These are phyloP conservation scores for Pyrenophora tritici-repentis DNA, from an alignment of 2,329 filamentous ascomycete species.

Conservation along the genomic window DNA sequence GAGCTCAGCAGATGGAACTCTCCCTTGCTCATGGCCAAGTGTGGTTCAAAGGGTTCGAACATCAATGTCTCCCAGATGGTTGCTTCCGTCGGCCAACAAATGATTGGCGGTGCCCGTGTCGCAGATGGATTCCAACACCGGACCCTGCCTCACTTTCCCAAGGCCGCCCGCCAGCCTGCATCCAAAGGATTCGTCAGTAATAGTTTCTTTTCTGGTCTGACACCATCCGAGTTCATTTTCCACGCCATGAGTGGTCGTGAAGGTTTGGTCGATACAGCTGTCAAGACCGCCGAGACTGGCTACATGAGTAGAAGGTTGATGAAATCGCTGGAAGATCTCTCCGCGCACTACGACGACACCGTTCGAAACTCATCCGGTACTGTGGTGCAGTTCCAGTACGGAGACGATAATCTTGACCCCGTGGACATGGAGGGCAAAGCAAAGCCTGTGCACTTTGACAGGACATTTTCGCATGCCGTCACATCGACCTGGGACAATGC, in stretches of 20 bases:
- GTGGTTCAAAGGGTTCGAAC: constrained; percentile 92
- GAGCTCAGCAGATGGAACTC: constrained; percentile 91
- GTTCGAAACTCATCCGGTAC: constrained; percentile 87
- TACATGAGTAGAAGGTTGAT: constrained; percentile 99
- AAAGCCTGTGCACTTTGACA: constrained; percentile 87
- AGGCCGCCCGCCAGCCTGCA: constrained; percentile 87
- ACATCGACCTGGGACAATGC: constrained; percentile 79
- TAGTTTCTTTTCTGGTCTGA: constrained; percentile 92
- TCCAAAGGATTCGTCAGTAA: constrained; percentile 97
- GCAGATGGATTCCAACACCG: constrained; percentile 95
- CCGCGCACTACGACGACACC: constrained; percentile 90
- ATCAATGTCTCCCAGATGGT: constrained; percentile 99
- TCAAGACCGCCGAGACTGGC: constrained; percentile 97
- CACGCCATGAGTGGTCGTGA: constrained; percentile 98
- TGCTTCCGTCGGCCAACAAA: constrained; percentile 94
- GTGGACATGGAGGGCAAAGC: constrained; percentile 97
- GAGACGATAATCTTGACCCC: constrained; percentile 92
- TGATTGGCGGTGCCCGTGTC: constrained; percentile 92
- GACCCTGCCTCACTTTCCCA: constrained; percentile 92
- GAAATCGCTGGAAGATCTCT: constrained; percentile 96
- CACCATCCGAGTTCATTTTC: constrained; percentile 93
- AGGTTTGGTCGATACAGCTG: constrained; percentile 96
- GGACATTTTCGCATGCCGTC: constrained; percentile 82
- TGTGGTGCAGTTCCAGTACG: constrained; percentile 96
- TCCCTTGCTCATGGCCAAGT: constrained; percentile 94